These are phyloP conservation scores for Aspergillus sp. DNA, from an alignment of 2,329 filamentous ascomycete genomes.

Conservation along the genomic window DNA sequence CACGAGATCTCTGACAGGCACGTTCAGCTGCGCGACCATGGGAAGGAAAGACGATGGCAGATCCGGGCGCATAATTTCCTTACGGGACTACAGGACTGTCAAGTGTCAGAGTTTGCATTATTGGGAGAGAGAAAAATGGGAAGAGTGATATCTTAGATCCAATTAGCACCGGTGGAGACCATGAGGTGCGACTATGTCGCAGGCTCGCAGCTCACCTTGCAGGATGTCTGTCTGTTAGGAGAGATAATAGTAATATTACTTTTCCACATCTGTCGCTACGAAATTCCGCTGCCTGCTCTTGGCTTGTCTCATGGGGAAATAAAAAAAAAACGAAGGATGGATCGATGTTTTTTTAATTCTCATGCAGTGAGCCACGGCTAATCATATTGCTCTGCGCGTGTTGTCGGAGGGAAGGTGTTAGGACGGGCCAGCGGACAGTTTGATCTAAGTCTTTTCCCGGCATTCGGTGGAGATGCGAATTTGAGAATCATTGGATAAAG, in stretches of 20 bases:
- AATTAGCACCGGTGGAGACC: constrained; percentile 1
- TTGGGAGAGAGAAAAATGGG: too few relatives aligned
- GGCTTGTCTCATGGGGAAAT: not conserved
- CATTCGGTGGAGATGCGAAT: not conserved
- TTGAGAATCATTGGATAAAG: not conserved
- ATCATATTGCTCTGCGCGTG: not conserved
- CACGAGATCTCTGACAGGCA: constrained; percentile 1
- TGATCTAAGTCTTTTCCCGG: not conserved
- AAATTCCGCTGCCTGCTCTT: constrained; percentile 4
- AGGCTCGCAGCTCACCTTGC: not conserved
- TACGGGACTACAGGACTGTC: not conserved
- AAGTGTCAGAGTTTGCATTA: constrained; percentile 1
- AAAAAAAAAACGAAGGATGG: not conserved
- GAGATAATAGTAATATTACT: not conserved
- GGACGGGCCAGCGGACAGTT: not conserved
- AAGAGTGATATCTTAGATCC: not conserved
- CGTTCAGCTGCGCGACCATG: not conserved
- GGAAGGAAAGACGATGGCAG: not conserved
- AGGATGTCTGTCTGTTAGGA: not conserved
- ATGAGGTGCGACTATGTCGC: not conserved
- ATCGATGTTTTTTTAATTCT: not conserved
- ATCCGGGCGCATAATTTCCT: not conserved
- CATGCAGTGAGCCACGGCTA: not conserved
- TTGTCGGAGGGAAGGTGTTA: not conserved
- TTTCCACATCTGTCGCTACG: not conserved